A percentile compares a stretch with the other conserved stretches of the same genome.
phyloP scores from a whole-genome alignment of 805 yeast genomes.

The Maudiozyma pseudohumilis region DNA sequence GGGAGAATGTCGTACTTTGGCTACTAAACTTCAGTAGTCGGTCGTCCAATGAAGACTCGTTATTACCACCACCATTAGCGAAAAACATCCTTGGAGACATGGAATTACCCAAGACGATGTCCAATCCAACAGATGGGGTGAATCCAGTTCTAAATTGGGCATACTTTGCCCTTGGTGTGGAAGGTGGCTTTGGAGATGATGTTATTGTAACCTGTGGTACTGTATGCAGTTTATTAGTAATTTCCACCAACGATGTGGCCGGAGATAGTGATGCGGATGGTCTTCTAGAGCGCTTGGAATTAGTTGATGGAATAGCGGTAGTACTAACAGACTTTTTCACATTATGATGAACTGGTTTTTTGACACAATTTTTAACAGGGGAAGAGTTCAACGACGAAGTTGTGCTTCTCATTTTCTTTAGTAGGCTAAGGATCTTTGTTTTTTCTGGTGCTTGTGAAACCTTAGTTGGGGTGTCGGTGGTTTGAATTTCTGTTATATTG shows the following conservation, averaged over 20 bases:
- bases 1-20: conserved; percentile 14
- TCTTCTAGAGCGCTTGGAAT: neutral
- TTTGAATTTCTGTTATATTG: neutral
- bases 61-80: conserved; percentile 1
- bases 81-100: conserved; percentile 4
- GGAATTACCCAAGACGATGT: conserved; percentile 4
- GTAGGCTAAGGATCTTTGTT: conserved; percentile 19
- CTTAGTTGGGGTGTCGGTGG: neutral
- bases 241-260: neutral
- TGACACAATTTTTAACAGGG: neutral
- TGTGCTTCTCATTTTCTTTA: conserved; percentile 23
- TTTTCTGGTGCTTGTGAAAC: conserved; percentile 12
- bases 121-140: conserved; percentile 6
- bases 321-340: neutral
- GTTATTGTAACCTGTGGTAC: conserved; percentile 5
- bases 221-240: neutral
- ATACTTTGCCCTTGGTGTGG: conserved; percentile 4
- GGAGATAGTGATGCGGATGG: neutral
- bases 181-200: conserved; percentile 5
- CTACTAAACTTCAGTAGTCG: conserved; percentile 1
- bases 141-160: conserved; percentile 8
- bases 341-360: neutral
- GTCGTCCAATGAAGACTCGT: neutral
- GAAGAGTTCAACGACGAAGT: conserved; percentile 1
- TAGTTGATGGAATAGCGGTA: neutral